Conservation (phyloP, 306 rosid species). For the Notholithocarpus densiflorus region DNA sequence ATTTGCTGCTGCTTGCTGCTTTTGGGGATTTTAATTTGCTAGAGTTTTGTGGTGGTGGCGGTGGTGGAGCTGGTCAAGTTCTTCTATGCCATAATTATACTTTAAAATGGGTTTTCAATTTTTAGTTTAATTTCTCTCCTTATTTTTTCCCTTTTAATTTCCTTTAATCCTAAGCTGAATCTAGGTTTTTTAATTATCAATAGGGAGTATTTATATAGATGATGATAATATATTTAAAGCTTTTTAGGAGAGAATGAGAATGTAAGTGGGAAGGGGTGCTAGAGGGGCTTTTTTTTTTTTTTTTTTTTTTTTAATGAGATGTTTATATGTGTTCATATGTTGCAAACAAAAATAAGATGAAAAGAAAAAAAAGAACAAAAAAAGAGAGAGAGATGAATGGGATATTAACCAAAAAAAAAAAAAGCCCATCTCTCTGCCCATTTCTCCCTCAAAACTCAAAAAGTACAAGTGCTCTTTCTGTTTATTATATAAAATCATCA, state of each 20-base stretch:
- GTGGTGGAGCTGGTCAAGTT: conserved; percentile 2
- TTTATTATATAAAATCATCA: neutral
- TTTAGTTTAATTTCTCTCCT: conserved; percentile 19
- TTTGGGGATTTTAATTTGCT: neutral
- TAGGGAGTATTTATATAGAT: conserved; percentile 33
- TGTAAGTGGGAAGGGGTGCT: conserved; percentile 26
- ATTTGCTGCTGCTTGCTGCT: neutral
- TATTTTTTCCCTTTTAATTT: conserved; percentile 6
- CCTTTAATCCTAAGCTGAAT: conserved; percentile 30
- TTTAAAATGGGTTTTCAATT: conserved; percentile 37
- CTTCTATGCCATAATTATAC: conserved; percentile 35
- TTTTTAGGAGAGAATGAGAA: conserved; percentile 32
- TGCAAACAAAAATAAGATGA: conserved; percentile 44
- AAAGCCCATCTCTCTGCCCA: conserved; percentile 22
- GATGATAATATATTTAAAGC: conserved; percentile 35
- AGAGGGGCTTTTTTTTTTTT: neutral
- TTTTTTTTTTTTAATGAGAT: conserved; percentile 20
- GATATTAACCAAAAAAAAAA: neutral
- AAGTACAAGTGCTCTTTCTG: neutral
- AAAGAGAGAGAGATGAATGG: conserved; percentile 8
- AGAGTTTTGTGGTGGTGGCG: neutral
- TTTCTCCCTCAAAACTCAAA: neutral
- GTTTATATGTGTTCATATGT: conserved; percentile 61
- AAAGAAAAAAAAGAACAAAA: neutral
- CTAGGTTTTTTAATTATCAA: conserved; percentile 33